Evolutionary conservation across 805 yeast species (phyloP), one percentile per base, ranked within the genome.

Genomic region (Saturnispora kantuleensis): DNA sequence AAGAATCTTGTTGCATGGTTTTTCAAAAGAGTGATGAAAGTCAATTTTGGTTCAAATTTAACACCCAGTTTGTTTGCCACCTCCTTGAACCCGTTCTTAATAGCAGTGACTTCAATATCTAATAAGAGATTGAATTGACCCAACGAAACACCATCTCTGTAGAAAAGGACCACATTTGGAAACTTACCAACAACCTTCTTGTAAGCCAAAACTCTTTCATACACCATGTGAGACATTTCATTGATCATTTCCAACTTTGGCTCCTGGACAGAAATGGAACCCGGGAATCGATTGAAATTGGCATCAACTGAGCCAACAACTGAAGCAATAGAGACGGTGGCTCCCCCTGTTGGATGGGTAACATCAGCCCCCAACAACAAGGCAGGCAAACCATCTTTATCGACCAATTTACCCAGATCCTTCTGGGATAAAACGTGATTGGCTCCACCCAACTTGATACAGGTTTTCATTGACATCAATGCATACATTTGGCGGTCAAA

Each of bases 121-220:
- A 61, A 43, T 13, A 62, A 52, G 9, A 50, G 52, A 39, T 51
- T 47, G 34, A 59, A 61, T 47, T 60, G 65, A 32, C 65, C 65
- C 37, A 56, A 51, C 13, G 63, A 56, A 17, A 62, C 64, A 50
- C 65, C 65, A 50, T 60, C 65, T 46, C 65, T 58, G 51, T 59
- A 60, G 38, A 59, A 57, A 5, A 61, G 35, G 41, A 61, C 55
- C 13, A 48, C 47, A 31, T 46, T 32, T 11, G 65, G 65, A 16
- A 56, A 37, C 30, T 51, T 50, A 5, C 55, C 52, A 32, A 56
- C 52, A 41, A 41, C 45, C 18, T 49, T 46, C 13, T 50, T 45
- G 31, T 53, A 57, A 18, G 50, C 51, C 35, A 39, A 29, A 13
- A 57, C 45, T 46, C 62, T 50, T 40, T 55, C 58, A 31, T 49